These are phyloP conservation scores for Hortiboletus rubellus DNA, from an alignment of 1,284 basidiomycete species.

Conservation along the genomic window DNA sequence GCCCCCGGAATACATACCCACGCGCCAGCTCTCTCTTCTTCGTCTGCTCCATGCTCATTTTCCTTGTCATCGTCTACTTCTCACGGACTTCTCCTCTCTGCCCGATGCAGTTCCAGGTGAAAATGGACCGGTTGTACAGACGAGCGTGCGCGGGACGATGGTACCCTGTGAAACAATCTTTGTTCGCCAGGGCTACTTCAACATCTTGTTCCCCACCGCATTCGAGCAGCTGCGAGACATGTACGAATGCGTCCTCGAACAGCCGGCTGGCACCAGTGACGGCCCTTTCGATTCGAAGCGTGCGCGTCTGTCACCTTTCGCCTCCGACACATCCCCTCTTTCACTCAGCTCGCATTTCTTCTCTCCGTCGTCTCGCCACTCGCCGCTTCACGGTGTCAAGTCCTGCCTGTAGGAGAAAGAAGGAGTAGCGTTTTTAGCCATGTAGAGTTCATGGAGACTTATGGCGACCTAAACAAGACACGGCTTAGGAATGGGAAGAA, in stretches of 20 bases:
- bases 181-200: constrained; percentile 95
- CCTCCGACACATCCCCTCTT: constrained; percentile 46
- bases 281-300: constrained; percentile 30
- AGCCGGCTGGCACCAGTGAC: constrained; percentile 39
- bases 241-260: constrained; percentile 80
- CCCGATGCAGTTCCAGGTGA: constrained; percentile 85
- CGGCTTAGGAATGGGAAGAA: constrained; percentile 78
- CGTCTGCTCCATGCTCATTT: constrained; percentile 83
- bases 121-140: constrained; percentile 96
- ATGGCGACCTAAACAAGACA: constrained; percentile 71
- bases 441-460: constrained; percentile 80
- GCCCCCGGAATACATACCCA: constrained; percentile 89
- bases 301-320: constrained; percentile 49
- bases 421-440: constrained; percentile 84
- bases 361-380: constrained; percentile 60
- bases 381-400: constrained; percentile 62
- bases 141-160: constrained; percentile 80
- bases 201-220: constrained; percentile 98
- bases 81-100: constrained; percentile 90
- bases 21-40: constrained; percentile 85
- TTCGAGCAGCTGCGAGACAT: constrained; percentile 85
- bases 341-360: constrained; percentile 66
- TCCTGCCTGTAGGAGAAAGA: constrained; percentile 77
- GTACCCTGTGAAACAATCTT: constrained; percentile 90
- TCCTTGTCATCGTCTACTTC: constrained; percentile 87